Evolutionary conservation across 1,284 basidiomycete species (phyloP), one percentile per base, ranked within the genome.

Genomic region (Gastroboletus turbinatus): DNA sequence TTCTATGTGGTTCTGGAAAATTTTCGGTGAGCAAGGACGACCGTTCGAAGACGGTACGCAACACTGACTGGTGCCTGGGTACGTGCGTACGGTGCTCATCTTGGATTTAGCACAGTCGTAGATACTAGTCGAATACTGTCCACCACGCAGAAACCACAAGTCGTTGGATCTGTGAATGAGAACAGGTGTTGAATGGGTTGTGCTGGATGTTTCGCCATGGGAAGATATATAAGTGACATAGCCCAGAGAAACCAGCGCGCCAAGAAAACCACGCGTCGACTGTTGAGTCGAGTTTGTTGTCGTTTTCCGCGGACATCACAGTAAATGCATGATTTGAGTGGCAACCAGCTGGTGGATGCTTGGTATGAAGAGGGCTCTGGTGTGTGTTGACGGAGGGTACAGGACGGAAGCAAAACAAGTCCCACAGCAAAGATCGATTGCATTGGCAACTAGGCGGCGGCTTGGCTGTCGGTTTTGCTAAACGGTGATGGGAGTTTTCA

Each of bases 21-120:
- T 16, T 35, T 32, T 42, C 25, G 9, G 38, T 68, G 40, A 64
- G 56, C 36, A 38, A n/a, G 38, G 8, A 19, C 25, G 4, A 38
- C 19, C 16, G 1, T 16, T 19, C n/a, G 30, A 30, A 23, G 33
- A 49, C 29, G 16, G 11, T 43, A 30, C 9, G 25, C 7, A 25
- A 23, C 11, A 54, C 55, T 27, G 7, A 67, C 66, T 35, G 3
- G 25, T 11, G 10, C 13, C 16, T 19, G 55, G 55, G 40, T 50
- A 52, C 2, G 63, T 46, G 46, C 6, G 53, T 13, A 13, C 16
- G 19, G 63, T 21, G 33, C 17, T 42, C 65, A 69, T 66, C 16
- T 43, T 45, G 56, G 13, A 17, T 45, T 17, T 45, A 36, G 45
- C 46, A 14, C 32, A 4, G 40, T 42, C 46, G 40, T 56, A 46